Evolutionary conservation across 306 rosid genomes (phyloP).

Genomic region (Lagenaria siceraria): DNA sequence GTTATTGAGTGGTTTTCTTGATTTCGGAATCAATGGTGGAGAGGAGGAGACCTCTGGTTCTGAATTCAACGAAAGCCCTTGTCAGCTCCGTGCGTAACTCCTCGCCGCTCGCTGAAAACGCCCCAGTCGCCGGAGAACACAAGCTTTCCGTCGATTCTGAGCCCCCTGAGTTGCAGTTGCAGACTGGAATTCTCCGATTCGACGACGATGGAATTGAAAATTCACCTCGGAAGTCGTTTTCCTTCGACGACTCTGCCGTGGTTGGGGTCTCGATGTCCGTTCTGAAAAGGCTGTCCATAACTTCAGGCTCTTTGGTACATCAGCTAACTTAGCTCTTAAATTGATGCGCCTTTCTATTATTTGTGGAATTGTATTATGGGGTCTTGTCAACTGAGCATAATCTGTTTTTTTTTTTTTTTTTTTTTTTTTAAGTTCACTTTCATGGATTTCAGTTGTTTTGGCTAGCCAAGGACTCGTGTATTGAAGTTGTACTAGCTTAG

Average conservation of each 20-base stretch:
- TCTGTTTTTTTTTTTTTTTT: background rate
- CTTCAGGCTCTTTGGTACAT: conserved; percentile 52
- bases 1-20: background rate
- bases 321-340: background rate
- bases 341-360: background rate
- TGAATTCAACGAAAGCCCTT: conserved; percentile 48
- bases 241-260: conserved; percentile 54
- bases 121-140: conserved; percentile 7
- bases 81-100: conserved; percentile 38
- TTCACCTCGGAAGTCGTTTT: conserved; percentile 18
- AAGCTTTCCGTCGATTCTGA: conserved; percentile 3
- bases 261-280: conserved; percentile 49
- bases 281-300: conserved; percentile 53
- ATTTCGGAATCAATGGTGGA: conserved; percentile 39
- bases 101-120: conserved; percentile 2
- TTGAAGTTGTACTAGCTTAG: no score
- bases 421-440: background rate
- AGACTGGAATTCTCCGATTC: conserved; percentile 57
- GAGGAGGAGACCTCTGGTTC: conserved; percentile 68
- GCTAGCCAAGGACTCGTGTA: background rate
- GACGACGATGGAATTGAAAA: conserved; percentile 8
- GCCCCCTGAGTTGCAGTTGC: conserved; percentile 16
- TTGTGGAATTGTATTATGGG: background rate
- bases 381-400: background rate
- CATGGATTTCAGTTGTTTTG: background rate